Percentiles rank a stretch among this genome's conserved stretches.
These are phyloP conservation scores for Neotropicomus parvogracilis DNA, from an alignment of 1,284 basidiomycete genomes.

Conservation along the genomic window DNA sequence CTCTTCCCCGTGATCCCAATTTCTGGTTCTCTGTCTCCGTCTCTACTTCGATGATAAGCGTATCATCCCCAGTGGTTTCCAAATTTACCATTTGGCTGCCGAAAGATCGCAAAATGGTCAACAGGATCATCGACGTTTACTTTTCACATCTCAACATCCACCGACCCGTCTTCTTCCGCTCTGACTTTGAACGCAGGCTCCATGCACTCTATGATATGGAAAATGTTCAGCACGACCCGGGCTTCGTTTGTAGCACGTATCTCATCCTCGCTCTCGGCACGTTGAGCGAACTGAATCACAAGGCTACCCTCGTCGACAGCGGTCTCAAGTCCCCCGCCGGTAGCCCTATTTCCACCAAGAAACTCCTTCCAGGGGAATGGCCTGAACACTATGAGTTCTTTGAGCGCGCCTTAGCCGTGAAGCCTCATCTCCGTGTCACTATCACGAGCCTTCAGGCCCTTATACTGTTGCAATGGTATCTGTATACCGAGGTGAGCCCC, in stretches of 20 bases:
- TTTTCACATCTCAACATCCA: conserved; percentile 73
- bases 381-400: conserved; percentile 80
- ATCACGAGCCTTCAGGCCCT: conserved; percentile 76
- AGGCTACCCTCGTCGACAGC: conserved; percentile 40
- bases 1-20: conserved; percentile 55
- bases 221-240: conserved; percentile 58
- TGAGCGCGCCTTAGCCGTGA: conserved; percentile 67
- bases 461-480: conserved; percentile 79
- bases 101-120: conserved; percentile 65
- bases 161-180: conserved; percentile 65
- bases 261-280: conserved; percentile 75
- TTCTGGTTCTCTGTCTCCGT: conserved; percentile 58
- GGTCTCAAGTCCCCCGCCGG: conserved; percentile 32
- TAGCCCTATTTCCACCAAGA: conserved; percentile 42
- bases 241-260: conserved; percentile 72
- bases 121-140: conserved; percentile 61
- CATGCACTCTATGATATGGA: conserved; percentile 60
- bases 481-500: conserved; percentile 71
- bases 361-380: conserved; percentile 69
- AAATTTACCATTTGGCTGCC: conserved; percentile 64
- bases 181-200: conserved; percentile 60
- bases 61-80: conserved; percentile 30
- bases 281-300: conserved; percentile 72
- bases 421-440: conserved; percentile 75
- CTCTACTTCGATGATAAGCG: conserved; percentile 43